Base-by-base conservation (phyloP, 164 flowering plant genomes). In the Macadamia integrifolia region DNA sequence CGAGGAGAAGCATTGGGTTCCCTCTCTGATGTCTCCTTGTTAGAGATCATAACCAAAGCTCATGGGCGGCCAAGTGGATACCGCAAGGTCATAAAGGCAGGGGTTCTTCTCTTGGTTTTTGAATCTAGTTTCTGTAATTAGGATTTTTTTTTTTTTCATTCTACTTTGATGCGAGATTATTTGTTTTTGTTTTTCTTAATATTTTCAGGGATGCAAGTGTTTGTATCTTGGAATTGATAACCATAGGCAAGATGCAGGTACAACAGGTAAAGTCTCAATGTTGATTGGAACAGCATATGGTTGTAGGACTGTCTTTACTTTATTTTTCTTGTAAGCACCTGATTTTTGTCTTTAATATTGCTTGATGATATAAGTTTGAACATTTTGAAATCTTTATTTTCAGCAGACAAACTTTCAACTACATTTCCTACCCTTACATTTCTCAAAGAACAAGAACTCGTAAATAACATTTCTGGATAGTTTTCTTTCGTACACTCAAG, bases 1-100 rank as follows among this genome's bases (percentile, higher is more conserved):
- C 86, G 89, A 53, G 99, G 98, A 69, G 98, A 92, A 79, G 85
- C 93, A 30, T 74, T 94, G 68, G 78, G 92, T 71, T 94, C 99
- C 32, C 89, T 94, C 71, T 87, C 98, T 75, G 93, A 92, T 73
- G 72, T 92, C 60, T 89, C 97, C 31, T 74, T 92, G 78, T 68
- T 92, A 67, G 97, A 94, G 70, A 77, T 94, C 64, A 70, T 81
- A 61, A 87, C 98, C 48, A 92, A 84, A 82, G 82, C 90, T 70
- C 78, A 78, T 67, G 98, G 98, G 68, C 86, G 75, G 78, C 92
- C 99, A 63, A 89, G 87, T 86, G 99, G 94, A 71, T 94, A 88
- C 70, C 91, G 88, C 46, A 94, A 94, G 82, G 84, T 92, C 75
- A 77, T 94, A 61, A 90, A 94, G 97, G 99, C 77, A 78, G 17